phyloP scores from a whole-genome alignment of 1,284 basidiomycete genomes.

The Ceratobasidium sp. region DNA sequence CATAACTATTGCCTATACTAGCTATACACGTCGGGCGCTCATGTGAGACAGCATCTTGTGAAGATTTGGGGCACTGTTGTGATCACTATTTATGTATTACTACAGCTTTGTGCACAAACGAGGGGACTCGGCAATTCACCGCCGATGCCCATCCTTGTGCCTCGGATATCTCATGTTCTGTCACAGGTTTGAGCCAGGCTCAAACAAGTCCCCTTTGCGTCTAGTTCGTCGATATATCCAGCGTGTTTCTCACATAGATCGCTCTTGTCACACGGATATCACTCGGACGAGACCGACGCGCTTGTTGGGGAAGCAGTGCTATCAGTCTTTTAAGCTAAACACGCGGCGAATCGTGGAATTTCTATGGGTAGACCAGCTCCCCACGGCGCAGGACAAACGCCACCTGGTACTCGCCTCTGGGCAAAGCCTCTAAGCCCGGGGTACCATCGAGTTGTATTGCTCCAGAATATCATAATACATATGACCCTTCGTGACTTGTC shows the following conservation, averaged over 20 bases:
- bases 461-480: too few species aligned
- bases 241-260: neutral
- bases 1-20: neutral
- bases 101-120: neutral
- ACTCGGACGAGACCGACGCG: too few species aligned
- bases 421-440: too few species aligned
- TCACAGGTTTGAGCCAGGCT: neutral
- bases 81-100: conserved; percentile 6
- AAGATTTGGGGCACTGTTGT: conserved; percentile 6
- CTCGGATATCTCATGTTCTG: neutral
- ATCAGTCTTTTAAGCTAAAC: too few species aligned
- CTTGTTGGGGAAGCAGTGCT: too few species aligned
- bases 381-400: too few species aligned
- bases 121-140: neutral
- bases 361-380: too few species aligned
- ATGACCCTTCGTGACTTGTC: too few species aligned
- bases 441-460: too few species aligned
- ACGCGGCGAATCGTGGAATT: too few species aligned
- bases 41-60: neutral
- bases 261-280: too few species aligned
- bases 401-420: too few species aligned
- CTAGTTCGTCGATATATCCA: neutral
- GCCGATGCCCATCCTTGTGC: neutral
- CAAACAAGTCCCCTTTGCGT: neutral
- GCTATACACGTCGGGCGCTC: neutral